phyloP scores from a whole-genome alignment of 148 eudicot genomes.

The Arbutus unedo region DNA sequence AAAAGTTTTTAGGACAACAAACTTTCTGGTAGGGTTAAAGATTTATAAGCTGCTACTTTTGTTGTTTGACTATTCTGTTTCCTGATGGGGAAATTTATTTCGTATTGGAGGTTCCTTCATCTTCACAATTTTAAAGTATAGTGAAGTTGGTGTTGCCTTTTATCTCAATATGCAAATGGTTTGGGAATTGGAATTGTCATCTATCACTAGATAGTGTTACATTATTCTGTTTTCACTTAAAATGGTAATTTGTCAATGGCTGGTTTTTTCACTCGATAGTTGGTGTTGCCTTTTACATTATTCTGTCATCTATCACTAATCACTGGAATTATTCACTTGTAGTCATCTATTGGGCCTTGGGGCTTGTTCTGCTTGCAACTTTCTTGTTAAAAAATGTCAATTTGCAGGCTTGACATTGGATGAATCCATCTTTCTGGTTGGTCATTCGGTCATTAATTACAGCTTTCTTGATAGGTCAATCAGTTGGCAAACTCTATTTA shows the following conservation, averaged over 20 bases:
- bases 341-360: background rate
- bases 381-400: background rate
- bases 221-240: background rate
- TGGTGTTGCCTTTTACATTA: too few species aligned
- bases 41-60: background rate
- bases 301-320: too few species aligned
- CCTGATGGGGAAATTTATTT: background rate
- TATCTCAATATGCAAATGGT: background rate
- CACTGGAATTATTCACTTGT: too few species aligned
- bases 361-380: background rate
- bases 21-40: background rate
- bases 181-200: background rate
- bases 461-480: background rate
- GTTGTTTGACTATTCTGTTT: background rate
- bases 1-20: background rate
- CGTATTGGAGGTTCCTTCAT: background rate
- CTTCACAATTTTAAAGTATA: background rate
- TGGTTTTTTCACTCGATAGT: background rate
- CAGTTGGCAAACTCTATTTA: background rate
- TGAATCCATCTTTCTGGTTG: background rate
- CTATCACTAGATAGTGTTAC: background rate
- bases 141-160: background rate
- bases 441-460: background rate
- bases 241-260: background rate
- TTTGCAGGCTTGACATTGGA: background rate